Evolutionary conservation across 2,329 filamentous ascomycete species (phyloP).

Genomic region (Fusarium incarnatum): DNA sequence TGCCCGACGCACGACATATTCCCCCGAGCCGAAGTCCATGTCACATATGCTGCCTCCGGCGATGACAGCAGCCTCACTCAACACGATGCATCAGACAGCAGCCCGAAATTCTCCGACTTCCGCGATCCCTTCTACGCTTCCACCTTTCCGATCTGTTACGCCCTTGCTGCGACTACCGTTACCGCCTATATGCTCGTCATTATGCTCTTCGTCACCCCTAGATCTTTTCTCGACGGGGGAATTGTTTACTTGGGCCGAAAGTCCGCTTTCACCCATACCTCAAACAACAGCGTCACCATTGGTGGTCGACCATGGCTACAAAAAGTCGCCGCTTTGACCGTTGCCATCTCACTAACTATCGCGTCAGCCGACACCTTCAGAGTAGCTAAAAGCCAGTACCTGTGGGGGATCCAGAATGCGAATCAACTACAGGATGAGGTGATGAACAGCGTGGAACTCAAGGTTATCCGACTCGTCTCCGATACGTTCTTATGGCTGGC

Average conservation of each 20-base stretch:
- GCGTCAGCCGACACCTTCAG: conserved; percentile 91
- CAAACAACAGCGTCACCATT: conserved; percentile 82
- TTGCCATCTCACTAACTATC: conserved; percentile 89
- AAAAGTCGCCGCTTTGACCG: conserved; percentile 79
- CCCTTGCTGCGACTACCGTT: conserved; percentile 89
- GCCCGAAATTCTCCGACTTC: conserved; percentile 69
- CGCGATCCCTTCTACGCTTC: conserved; percentile 93
- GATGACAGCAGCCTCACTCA: conserved; percentile 52
- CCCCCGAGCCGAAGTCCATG: conserved; percentile 35
- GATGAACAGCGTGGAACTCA: conserved; percentile 85
- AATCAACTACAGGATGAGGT: conserved; percentile 80
- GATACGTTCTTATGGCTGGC: conserved; percentile 98
- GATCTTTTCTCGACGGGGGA: conserved; percentile 89
- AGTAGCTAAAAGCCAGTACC: conserved; percentile 85
- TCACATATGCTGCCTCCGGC: conserved; percentile 56
- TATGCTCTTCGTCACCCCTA: conserved; percentile 93
- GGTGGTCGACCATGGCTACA: conserved; percentile 95
- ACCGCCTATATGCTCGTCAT: conserved; percentile 93
- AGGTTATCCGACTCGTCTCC: conserved; percentile 90
- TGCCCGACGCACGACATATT: conserved; percentile 45
- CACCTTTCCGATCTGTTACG: conserved; percentile 92
- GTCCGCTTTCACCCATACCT: conserved; percentile 88
- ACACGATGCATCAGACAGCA: conserved; percentile 47
- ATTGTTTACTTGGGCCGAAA: conserved; percentile 83
- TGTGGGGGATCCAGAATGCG: conserved; percentile 82